Base-by-base conservation (phyloP, 2,329 filamentous ascomycete species). In the Aureobasidium lini region DNA sequence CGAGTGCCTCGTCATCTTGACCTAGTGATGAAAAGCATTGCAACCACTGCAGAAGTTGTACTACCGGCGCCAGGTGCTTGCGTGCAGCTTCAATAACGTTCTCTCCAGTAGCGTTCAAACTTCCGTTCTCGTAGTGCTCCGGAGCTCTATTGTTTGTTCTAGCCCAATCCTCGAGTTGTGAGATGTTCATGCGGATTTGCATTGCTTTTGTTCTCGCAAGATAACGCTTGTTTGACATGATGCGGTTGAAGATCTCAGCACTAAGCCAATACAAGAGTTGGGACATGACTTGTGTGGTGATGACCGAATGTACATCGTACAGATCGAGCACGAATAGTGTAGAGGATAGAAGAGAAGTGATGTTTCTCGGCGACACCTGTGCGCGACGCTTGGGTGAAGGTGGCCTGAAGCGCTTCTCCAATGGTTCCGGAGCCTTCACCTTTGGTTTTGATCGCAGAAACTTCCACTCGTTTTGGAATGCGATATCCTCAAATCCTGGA, bases 151-250 rank as follows among this genome's bases (percentile, higher is more conserved):
- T 97, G 74, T 99, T 99, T 15, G 84, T 82, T 32, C 93, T 83
- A 1, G 94, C 93, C 94, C 94, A 99, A 69, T 99, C 94, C 72
- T 99, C 94, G 18, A 99, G 78, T 7, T 86, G 87, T 0, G 94
- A 97, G 6, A 99, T 85, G 71, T 99, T 99, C 92, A 99, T 97
- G 65, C 94, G 89, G 66, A 99, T 97, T 72, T 99, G 94, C 94
- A 99, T 99, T 3, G 94, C 94, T 73, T 99, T 99, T 16, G 94
- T 99, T 57, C 94, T 84, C 6, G 94, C 93, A 9, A 99, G 80
- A 69, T 96, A 99, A 71, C 93, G 92, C 64, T 90, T 85, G 69
- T 95, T 96, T 32, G 89, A 93, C 89, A 99, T 96, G 72, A 99
- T 89, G 61, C 93, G 88, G 73, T 99, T 99, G 77, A 99, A 99